These are phyloP conservation scores for Rhizopogon roseolus DNA, from an alignment of 768 basidiomycete genomes.

Conservation along the genomic window DNA sequence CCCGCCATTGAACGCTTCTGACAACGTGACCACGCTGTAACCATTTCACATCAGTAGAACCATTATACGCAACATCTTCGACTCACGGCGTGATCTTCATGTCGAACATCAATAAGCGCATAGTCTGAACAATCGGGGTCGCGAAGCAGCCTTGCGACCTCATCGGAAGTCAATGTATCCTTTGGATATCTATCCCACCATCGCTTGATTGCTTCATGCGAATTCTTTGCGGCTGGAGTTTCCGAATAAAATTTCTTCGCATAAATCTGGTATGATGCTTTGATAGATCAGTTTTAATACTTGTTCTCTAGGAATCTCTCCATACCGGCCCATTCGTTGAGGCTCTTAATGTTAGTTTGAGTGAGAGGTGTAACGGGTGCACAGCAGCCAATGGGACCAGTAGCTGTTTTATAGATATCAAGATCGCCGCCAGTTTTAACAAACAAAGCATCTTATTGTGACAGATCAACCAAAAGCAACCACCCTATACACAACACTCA, in stretches of 20 bases:
- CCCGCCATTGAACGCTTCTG: conserved; percentile 44
- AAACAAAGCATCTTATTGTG: conserved; percentile 33
- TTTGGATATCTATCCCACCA: conserved; percentile 56
- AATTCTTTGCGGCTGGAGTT: background rate
- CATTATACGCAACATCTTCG: background rate
- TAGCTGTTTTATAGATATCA: conserved; percentile 26
- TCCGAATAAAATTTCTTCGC: conserved; percentile 31
- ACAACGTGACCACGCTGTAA: conserved; percentile 48
- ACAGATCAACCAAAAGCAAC: background rate
- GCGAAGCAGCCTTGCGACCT: conserved; percentile 30
- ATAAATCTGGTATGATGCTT: conserved; percentile 45
- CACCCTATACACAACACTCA: conserved; percentile 8
- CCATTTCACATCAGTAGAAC: background rate
- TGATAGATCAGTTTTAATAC: background rate
- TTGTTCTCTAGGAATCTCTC: background rate
- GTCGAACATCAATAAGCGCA: conserved; percentile 47
- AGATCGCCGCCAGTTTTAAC: conserved; percentile 38
- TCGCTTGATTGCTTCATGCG: conserved; percentile 25
- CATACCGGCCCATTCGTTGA: conserved; percentile 43
- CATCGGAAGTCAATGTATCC: conserved; percentile 26
- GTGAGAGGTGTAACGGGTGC: background rate
- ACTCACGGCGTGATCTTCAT: conserved; percentile 41
- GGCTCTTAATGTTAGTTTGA: conserved; percentile 23
- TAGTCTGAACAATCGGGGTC: conserved; percentile 19
- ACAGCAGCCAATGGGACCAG: conserved; percentile 13